Evolutionary conservation across 441 rosid species (phyloP).

Genomic region (Populus trichocarpa): DNA sequence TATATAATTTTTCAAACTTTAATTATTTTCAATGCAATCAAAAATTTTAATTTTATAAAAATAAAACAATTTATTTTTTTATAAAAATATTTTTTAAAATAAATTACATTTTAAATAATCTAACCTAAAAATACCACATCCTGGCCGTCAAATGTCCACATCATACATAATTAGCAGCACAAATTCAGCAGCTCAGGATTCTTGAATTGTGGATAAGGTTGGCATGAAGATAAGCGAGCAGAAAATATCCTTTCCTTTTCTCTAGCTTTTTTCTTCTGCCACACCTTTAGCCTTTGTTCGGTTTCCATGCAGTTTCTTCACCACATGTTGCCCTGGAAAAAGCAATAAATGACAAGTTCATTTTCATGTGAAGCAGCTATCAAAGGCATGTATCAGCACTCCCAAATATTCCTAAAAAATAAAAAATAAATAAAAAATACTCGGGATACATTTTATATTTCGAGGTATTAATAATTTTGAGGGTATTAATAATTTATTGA

Average conservation of each 20-base stretch:
- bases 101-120: too few relatives aligned
- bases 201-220: neutral
- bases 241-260: conserved; percentile 5
- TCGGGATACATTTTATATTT: too few relatives aligned
- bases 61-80: too few relatives aligned
- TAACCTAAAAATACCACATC: conserved; percentile 4
- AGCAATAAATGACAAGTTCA: neutral
- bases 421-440: too few relatives aligned
- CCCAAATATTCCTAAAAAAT: too few relatives aligned
- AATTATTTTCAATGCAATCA: too few relatives aligned
- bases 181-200: neutral
- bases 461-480: too few relatives aligned
- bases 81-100: too few relatives aligned
- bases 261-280: neutral
- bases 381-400: neutral
- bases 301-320: neutral
- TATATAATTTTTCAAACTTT: too few relatives aligned
- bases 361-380: neutral
- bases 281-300: neutral
- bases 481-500: too few relatives aligned
- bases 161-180: neutral
- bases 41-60: too few relatives aligned
- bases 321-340: conserved; percentile 12
- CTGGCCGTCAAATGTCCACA: conserved; percentile 7
- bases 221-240: conserved; percentile 14